Percentiles rank a stretch among this genome's conserved stretches.
Evolutionary conservation across 2,329 filamentous ascomycete genomes (phyloP).

Genomic region (Aspergillus sergii): DNA sequence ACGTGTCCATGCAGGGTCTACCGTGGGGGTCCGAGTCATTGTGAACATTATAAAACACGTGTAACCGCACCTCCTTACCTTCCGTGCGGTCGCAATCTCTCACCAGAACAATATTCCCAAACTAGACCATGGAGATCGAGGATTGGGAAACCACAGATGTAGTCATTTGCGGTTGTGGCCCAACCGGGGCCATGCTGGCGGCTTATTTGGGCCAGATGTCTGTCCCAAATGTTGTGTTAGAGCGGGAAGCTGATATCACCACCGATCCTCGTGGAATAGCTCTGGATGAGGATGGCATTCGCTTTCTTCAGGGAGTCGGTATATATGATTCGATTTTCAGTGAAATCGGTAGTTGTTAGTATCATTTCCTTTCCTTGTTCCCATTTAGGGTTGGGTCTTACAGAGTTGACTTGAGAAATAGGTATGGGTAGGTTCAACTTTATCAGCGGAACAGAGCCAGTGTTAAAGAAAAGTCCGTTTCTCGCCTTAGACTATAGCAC

Average conservation of each 20-base stretch:
- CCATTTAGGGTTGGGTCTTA: neutral
- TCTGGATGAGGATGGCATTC: constrained; percentile 37
- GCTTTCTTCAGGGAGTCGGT: constrained; percentile 32
- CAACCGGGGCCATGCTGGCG: constrained; percentile 35
- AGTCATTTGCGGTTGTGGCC: constrained; percentile 39
- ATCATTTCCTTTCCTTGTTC: neutral
- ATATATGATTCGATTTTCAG: constrained; percentile 30
- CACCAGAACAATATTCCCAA: too few species aligned
- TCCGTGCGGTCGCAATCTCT: neutral
- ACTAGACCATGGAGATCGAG: neutral
- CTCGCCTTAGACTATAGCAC: constrained; percentile 22
- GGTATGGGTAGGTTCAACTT: constrained; percentile 28
- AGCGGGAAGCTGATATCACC: constrained; percentile 32
- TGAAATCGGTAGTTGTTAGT: constrained; percentile 31
- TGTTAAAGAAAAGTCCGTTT: constrained; percentile 25
- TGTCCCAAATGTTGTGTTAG: constrained; percentile 31
- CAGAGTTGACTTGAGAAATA: neutral
- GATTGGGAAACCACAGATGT: constrained; percentile 28
- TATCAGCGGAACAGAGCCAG: constrained; percentile 24
- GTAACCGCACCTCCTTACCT: neutral
- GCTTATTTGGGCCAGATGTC: constrained; percentile 28
- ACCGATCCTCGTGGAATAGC: constrained; percentile 38
- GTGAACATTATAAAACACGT: neutral
- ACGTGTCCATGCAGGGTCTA: neutral
- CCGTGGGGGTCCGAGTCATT: neutral